Conservation (phyloP, 129 eudicot species). For the Ambrosia artemisiifolia region DNA sequence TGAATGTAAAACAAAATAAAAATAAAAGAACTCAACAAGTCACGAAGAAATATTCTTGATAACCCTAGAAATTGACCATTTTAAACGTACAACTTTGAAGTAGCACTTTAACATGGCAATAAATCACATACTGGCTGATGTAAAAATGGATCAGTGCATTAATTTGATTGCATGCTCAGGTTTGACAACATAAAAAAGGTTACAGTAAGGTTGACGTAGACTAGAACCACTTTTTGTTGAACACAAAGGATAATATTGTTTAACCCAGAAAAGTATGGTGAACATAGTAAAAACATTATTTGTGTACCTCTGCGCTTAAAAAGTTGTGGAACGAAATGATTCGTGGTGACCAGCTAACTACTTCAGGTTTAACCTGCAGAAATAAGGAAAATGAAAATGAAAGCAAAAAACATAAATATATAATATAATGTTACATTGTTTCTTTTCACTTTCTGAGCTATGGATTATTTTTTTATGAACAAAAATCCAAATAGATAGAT, state of each 20-base stretch:
- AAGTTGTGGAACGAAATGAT: constrained; percentile 75
- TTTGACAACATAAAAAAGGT: background rate
- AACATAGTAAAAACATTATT: background rate
- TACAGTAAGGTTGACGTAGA: constrained; percentile 9
- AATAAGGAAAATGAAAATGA: constrained; percentile 2
- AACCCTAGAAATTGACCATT: background rate
- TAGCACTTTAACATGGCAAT: background rate
- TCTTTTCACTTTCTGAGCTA: background rate
- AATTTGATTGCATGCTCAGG: background rate
- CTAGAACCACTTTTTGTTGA: background rate
- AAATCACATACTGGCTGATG: background rate
- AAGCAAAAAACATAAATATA: too few species aligned
- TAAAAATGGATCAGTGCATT: background rate
- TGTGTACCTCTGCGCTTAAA: constrained; percentile 73
- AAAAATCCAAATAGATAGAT: background rate
- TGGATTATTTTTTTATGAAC: background rate
- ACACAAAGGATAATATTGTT: background rate
- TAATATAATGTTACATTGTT: constrained; percentile 1
- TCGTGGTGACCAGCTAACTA: constrained; percentile 87
- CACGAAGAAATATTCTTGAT: background rate
- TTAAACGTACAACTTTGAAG: background rate
- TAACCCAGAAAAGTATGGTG: constrained; percentile 11
- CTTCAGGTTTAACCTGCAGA: constrained; percentile 85
- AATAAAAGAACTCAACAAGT: background rate
- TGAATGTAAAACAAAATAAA: background rate